Conservation (phyloP, 2,329 filamentous ascomycete species). For the Fusarium fracticaudum region DNA sequence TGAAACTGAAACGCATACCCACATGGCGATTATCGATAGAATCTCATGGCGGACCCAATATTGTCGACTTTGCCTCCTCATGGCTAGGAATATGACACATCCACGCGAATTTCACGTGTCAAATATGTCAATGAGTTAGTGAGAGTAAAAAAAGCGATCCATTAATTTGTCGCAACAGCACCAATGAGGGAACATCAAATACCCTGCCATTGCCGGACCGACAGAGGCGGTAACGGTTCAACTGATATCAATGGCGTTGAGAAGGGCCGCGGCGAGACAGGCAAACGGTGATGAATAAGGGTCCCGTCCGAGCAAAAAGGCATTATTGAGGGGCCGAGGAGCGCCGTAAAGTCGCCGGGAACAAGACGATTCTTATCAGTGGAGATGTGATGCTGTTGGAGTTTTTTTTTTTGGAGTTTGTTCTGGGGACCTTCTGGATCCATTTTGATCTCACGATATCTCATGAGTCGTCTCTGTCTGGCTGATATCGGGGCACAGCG, state of each 20-base stretch:
- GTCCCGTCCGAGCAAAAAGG: conserved; percentile 1
- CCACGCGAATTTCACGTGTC: conserved; percentile 33
- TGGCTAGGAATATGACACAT: conserved; percentile 19
- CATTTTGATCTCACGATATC: neutral
- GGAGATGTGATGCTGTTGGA: conserved; percentile 12
- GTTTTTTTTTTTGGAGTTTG: neutral
- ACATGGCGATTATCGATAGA: conserved; percentile 15
- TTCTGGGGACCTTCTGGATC: conserved; percentile 15
- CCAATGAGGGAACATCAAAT: conserved; percentile 15
- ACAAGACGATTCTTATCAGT: conserved; percentile 20
- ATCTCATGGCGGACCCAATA: neutral
- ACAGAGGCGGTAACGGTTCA: conserved; percentile 6
- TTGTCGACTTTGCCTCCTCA: conserved; percentile 17
- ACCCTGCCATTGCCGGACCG: conserved; percentile 10
- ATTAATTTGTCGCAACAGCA: neutral
- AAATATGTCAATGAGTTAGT: neutral
- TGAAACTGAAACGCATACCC: conserved; percentile 8
- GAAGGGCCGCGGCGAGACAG: conserved; percentile 11
- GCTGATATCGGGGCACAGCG: conserved; percentile 1
- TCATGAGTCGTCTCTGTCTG: conserved; percentile 8
- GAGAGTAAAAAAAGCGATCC: neutral
- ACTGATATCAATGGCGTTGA: neutral
- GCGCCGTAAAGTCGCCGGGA: conserved; percentile 27
- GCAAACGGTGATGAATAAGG: neutral
- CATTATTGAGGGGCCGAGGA: conserved; percentile 32